Conservation (phyloP, 2,329 filamentous ascomycete genomes). For the Cladosporium oxysporum region DNA sequence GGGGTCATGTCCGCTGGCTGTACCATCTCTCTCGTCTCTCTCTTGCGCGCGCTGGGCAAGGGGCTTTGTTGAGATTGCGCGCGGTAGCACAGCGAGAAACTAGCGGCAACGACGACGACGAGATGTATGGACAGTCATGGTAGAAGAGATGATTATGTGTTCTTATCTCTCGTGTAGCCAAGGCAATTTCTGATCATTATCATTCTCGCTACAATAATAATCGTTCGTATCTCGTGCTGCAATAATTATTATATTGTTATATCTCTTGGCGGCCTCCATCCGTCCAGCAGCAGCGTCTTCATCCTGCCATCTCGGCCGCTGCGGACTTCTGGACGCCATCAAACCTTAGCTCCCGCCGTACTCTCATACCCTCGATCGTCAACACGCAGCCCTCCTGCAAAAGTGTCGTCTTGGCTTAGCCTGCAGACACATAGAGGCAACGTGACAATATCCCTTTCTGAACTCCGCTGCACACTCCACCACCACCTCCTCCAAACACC, state of each 20-base stretch:
- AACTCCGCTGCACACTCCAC: not conserved
- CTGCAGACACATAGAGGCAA: slow-evolving; percentile 5
- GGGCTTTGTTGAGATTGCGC: slow-evolving; percentile 8
- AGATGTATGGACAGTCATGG: not conserved
- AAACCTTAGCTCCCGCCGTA: slow-evolving; percentile 4
- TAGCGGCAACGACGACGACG: not conserved
- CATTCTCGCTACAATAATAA: not conserved
- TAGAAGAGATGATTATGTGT: not conserved
- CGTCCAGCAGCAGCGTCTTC: not conserved
- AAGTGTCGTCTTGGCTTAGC: slow-evolving; percentile 4
- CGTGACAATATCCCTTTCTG: slow-evolving; percentile 12
- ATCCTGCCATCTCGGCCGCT: not conserved
- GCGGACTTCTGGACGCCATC: not conserved
- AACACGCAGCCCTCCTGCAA: slow-evolving; percentile 1
- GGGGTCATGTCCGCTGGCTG: not conserved
- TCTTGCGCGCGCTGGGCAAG: not conserved
- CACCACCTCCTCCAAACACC: not conserved
- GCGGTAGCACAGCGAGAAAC: slow-evolving; percentile 8
- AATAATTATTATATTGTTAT: no score
- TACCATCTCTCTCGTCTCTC: not conserved
- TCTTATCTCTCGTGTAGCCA: not conserved
- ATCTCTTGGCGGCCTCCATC: not conserved
- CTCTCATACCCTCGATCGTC: slow-evolving; percentile 4
- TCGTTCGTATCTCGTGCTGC: not conserved
- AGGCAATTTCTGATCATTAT: not conserved